Evolutionary conservation across 163 green algal genomes (phyloP).

Genomic region (Trebouxiophyceae sp.): DNA sequence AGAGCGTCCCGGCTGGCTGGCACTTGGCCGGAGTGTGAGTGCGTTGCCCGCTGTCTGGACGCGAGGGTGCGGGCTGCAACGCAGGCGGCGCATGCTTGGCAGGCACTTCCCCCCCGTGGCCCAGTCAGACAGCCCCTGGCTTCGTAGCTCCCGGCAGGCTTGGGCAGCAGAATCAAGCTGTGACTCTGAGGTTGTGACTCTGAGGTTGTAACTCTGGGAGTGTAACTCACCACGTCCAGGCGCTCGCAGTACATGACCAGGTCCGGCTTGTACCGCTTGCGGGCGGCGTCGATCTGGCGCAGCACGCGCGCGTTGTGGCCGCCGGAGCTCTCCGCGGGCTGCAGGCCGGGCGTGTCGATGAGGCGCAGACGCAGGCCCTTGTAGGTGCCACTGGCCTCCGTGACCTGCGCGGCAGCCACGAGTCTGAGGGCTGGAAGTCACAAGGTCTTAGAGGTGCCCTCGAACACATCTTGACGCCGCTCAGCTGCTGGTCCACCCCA

Average conservation of each 20-base stretch:
- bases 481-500: background rate
- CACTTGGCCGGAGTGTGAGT: too few relatives aligned
- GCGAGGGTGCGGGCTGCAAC: too few relatives aligned
- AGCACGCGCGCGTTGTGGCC: slow-evolving; percentile 47
- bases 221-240: slow-evolving; percentile 46
- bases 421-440: background rate
- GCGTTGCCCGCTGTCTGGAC: too few relatives aligned
- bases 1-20: too few relatives aligned
- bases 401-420: slow-evolving; percentile 24
- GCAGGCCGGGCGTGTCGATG: slow-evolving; percentile 89
- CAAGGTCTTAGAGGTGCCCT: too few relatives aligned
- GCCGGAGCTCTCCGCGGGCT: slow-evolving; percentile 35
- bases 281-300: slow-evolving; percentile 22
- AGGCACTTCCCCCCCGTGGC: too few relatives aligned
- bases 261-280: slow-evolving; percentile 58
- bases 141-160: too few relatives aligned
- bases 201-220: too few relatives aligned
- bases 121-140: too few relatives aligned
- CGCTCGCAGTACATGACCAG: slow-evolving; percentile 78
- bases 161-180: too few relatives aligned
- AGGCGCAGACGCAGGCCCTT: slow-evolving; percentile 67
- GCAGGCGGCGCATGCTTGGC: too few relatives aligned
- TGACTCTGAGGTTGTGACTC: too few relatives aligned
- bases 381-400: slow-evolving; percentile 35
- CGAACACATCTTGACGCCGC: background rate